Evolutionary conservation across 306 rosid genomes (phyloP).

Genomic region (Dryas octopetala): DNA sequence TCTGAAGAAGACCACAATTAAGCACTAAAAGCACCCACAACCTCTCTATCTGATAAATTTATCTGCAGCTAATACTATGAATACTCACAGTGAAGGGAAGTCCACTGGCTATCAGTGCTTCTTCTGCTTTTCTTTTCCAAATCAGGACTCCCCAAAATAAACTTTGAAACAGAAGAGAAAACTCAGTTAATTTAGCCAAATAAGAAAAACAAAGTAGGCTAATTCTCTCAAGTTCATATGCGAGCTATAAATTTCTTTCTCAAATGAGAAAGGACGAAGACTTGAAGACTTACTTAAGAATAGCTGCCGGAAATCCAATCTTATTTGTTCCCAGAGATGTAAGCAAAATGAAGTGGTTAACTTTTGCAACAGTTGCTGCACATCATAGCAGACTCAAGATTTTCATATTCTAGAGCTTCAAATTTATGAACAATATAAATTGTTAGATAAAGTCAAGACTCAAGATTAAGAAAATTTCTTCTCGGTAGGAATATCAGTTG

Average conservation of each 20-base stretch:
- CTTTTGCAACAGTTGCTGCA: slow-evolving; percentile 76
- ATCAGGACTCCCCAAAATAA: slow-evolving; percentile 95
- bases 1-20: slow-evolving; percentile 51
- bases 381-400: slow-evolving; percentile 20
- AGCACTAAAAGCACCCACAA: slow-evolving; percentile 18
- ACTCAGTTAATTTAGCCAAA: slow-evolving; percentile 23
- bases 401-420: slow-evolving; percentile 11
- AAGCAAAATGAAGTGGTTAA: slow-evolving; percentile 78
- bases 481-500: background rate
- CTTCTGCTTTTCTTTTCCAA: slow-evolving; percentile 99
- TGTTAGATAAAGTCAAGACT: background rate
- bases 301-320: slow-evolving; percentile 94
- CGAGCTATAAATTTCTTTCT: slow-evolving; percentile 16
- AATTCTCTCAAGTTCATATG: slow-evolving; percentile 13
- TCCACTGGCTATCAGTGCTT: slow-evolving; percentile 88
- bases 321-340: slow-evolving; percentile 95
- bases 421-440: background rate
- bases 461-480: background rate
- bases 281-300: slow-evolving; percentile 74
- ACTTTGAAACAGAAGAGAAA: slow-evolving; percentile 44
- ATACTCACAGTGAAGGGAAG: slow-evolving; percentile 83
- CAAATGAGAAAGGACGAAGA: slow-evolving; percentile 15
- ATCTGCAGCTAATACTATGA: slow-evolving; percentile 14
- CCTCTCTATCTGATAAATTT: background rate
- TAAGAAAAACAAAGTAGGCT: background rate